Evolutionary conservation across 768 basidiomycete species (phyloP).

Genomic region (Lentinula lateritia): DNA sequence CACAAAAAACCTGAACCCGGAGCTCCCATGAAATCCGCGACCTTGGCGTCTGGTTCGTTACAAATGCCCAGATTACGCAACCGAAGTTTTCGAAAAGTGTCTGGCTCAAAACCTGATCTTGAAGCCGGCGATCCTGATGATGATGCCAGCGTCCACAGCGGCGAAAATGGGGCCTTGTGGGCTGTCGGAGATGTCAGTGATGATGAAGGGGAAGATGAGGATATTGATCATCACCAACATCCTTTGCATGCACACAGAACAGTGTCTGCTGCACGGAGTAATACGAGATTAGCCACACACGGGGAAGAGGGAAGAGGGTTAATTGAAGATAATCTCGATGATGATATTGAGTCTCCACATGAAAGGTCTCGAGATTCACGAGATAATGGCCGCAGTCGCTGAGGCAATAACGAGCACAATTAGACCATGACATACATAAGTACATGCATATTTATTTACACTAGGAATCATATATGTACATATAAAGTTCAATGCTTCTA

Average conservation of each 20-base stretch:
- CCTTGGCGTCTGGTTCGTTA: constrained; percentile 21
- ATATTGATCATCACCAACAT: constrained; percentile 39
- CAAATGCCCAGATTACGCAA: constrained; percentile 12
- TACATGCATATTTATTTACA: not conserved
- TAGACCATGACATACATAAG: not conserved
- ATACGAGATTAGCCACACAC: constrained; percentile 11
- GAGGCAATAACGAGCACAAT: not conserved
- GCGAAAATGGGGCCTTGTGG: constrained; percentile 53
- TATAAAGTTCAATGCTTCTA: not conserved
- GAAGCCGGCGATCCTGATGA: constrained; percentile 17
- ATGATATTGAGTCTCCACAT: constrained; percentile 9
- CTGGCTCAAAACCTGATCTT: constrained; percentile 7
- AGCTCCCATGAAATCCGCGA: constrained; percentile 23
- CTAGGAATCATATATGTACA: not conserved
- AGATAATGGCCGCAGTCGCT: not conserved
- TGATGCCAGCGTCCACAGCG: constrained; percentile 32
- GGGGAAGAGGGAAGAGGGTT: constrained; percentile 40
- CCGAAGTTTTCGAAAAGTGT: constrained; percentile 18
- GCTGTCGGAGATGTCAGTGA: constrained; percentile 70
- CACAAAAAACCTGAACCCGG: constrained; percentile 80
- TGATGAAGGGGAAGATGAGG: constrained; percentile 39
- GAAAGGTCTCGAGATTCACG: not conserved
- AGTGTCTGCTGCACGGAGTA: constrained; percentile 15
- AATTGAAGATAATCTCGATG: constrained; percentile 33
- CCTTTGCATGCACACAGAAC: constrained; percentile 17